Evolutionary conservation across 108 stramenopile species (phyloP), one percentile per base, ranked within the genome.

Genomic region (Nannochloropsis gaditana): DNA sequence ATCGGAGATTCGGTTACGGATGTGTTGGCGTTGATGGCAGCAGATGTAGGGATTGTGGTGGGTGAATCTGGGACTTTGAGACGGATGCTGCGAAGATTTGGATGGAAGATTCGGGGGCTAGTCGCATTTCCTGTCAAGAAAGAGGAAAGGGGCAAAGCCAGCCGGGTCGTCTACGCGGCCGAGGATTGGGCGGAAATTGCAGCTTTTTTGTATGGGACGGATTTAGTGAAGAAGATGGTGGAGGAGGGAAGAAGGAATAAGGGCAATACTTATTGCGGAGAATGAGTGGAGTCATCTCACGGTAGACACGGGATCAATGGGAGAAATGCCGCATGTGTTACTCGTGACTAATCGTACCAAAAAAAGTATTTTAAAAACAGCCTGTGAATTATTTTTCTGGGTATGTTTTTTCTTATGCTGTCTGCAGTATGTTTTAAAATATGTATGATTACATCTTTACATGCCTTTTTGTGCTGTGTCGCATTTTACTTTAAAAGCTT

Each of bases 21-120:
- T 73, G n/a, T 73, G 19, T 73, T 73, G 59, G 59, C 59, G 4
- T 73, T 73, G 8, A 73, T 73, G 59, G 59, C 59, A 4, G 59
- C 59, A n/a, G 59, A 73, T 73, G 59, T 73, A n/a, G 59, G 59
- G 59, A 73, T 73, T n/a, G 59, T 73, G 8, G 59, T 73, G n/a
- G 59, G 59, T 4, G 19, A 73, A 3, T 73, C 59, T 15, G 2
- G n/a, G 59, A 73, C 59, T 6, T 73, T 73, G 8, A 73, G 59
- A 6, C 15, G n/a, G 59, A 73, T 73, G 59, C 19, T 73, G 2
- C 15, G 8, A 73, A 73, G n/a, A 6, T 6, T 73, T 73, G 59
- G 59, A n/a, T 73, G 59, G 59, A n/a, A 73, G n/a, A 73, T 73
- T n/a, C 59, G 59, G 59, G 19, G 19, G 59, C n/a, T 73, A 2